Evolutionary conservation across 1,284 basidiomycete species (phyloP).

Genomic region (Porogramme epimiltina): DNA sequence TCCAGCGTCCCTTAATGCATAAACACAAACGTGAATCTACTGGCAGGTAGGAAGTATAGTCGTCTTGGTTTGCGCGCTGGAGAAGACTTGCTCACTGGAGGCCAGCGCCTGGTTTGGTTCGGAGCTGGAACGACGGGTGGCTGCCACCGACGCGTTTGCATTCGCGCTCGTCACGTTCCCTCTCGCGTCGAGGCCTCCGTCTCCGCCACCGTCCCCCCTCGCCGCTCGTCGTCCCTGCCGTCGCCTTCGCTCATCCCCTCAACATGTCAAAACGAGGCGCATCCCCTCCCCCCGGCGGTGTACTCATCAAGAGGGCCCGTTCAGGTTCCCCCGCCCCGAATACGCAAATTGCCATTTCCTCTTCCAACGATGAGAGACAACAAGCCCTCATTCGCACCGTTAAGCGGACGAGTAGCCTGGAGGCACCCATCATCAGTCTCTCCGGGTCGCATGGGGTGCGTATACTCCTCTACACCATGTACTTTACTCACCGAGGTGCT

Average conservation of each 20-base stretch:
- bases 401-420: slow-evolving; percentile 75
- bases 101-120: too few species aligned
- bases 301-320: slow-evolving; percentile 66
- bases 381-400: slow-evolving; percentile 78
- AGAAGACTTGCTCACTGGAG: too few species aligned
- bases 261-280: slow-evolving; percentile 69
- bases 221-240: slow-evolving; percentile 7
- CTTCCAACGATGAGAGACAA: slow-evolving; percentile 65
- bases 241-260: background rate
- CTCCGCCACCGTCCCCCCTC: background rate
- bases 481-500: background rate
- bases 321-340: slow-evolving; percentile 58
- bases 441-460: slow-evolving; percentile 74
- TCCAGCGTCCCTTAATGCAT: too few species aligned
- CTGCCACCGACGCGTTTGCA: too few species aligned
- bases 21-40: too few species aligned
- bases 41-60: too few species aligned
- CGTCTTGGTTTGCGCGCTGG: too few species aligned
- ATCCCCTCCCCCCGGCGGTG: slow-evolving; percentile 56
- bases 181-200: too few species aligned
- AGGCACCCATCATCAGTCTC: slow-evolving; percentile 80
- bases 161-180: too few species aligned
- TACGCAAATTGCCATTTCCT: slow-evolving; percentile 72
- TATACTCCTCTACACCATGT: slow-evolving; percentile 5
- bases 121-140: too few species aligned